A percentile compares a stretch with the other conserved stretches of the same genome.
phyloP scores from a whole-genome alignment of 805 yeast species.

The Saccharomycopsis javanensis region DNA sequence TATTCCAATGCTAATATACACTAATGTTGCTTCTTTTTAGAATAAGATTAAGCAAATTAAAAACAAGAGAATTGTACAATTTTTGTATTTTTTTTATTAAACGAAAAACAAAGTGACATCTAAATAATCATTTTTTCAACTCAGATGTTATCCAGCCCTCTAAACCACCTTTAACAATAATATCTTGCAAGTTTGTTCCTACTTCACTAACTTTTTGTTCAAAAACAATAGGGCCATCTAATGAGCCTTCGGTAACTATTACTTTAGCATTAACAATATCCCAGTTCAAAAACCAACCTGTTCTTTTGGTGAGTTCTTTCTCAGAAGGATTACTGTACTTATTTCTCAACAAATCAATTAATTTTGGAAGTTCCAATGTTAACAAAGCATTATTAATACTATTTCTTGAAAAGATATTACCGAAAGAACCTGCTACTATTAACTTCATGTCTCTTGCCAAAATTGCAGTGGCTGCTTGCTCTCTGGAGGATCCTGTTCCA shows the following conservation, averaged over 20 bases:
- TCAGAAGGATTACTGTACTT: constrained; percentile 41
- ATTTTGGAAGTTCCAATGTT: constrained; percentile 86
- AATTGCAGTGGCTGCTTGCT: constrained; percentile 98
- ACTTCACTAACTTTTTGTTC: constrained; percentile 90
- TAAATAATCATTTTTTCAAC: constrained; percentile 23
- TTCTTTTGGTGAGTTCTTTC: constrained; percentile 80
- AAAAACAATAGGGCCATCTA: constrained; percentile 46
- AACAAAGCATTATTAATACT: constrained; percentile 92
- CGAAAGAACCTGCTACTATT: constrained; percentile 95
- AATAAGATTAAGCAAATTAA: no score
- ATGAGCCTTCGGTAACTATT: constrained; percentile 57
- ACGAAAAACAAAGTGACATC: neutral
- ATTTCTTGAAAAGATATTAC: constrained; percentile 93
- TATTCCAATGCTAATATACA: no score
- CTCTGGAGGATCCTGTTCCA: constrained; percentile 98
- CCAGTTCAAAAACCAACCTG: constrained; percentile 90
- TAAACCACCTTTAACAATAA: constrained; percentile 92
- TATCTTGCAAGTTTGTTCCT: constrained; percentile 92
- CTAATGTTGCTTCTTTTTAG: no score
- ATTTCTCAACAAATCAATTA: constrained; percentile 68
- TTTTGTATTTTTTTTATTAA: no score
- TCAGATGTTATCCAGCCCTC: constrained; percentile 96
- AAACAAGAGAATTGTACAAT: neutral
- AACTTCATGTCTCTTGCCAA: constrained; percentile 87
- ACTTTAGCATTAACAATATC: constrained; percentile 82